Evolutionary conservation across 2,329 filamentous ascomycete genomes (phyloP).

Genomic region (Diaporthe capsici): DNA sequence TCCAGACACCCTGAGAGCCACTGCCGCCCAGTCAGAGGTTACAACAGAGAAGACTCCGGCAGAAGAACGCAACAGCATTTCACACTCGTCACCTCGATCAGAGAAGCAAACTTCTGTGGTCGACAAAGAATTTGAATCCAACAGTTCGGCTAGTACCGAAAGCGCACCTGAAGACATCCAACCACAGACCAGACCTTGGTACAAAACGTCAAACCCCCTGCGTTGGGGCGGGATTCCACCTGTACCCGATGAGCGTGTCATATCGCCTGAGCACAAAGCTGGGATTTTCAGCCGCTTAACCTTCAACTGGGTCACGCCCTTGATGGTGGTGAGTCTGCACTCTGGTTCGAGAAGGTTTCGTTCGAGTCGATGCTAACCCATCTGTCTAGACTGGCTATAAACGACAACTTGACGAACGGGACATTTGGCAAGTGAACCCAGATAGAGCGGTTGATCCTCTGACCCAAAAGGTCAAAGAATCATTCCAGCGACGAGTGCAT

Average conservation of each 20-base stretch:
- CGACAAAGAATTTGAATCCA: neutral
- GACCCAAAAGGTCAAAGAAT: conserved; percentile 73
- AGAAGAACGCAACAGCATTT: neutral
- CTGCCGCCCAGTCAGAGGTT: neutral
- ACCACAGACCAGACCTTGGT: conserved; percentile 63
- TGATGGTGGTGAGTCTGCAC: conserved; percentile 74
- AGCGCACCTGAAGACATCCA: neutral
- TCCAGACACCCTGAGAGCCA: neutral
- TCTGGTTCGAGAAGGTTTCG: neutral
- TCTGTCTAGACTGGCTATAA: conserved; percentile 77
- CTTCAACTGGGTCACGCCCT: conserved; percentile 84
- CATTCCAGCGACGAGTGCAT: conserved; percentile 77
- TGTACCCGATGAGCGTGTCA: conserved; percentile 65
- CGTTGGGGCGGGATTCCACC: conserved; percentile 70
- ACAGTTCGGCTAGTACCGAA: neutral
- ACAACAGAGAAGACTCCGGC: neutral
- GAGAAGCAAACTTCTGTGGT: neutral
- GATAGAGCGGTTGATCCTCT: conserved; percentile 77
- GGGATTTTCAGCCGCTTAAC: conserved; percentile 81
- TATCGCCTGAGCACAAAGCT: conserved; percentile 80
- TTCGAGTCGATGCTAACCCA: neutral
- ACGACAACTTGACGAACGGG: conserved; percentile 83
- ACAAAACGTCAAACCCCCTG: conserved; percentile 73
- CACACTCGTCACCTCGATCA: neutral
- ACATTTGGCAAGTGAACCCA: conserved; percentile 92